These are phyloP conservation scores for Penicillium sp. DNA, from an alignment of 2,329 filamentous ascomycete species.

Conservation along the genomic window DNA sequence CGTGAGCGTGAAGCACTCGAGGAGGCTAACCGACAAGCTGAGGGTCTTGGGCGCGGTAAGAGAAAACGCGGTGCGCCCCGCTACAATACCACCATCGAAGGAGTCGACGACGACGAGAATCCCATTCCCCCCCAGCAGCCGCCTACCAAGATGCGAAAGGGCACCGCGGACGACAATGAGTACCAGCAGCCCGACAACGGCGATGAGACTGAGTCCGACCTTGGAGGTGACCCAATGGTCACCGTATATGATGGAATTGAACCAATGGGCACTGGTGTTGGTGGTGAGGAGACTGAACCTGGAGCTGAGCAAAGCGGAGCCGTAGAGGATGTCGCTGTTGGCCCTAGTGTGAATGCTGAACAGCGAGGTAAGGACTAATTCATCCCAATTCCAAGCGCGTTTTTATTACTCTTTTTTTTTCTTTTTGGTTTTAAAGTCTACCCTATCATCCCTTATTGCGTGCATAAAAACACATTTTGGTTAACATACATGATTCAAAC, in stretches of 20 bases:
- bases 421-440: neutral
- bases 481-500: conserved; percentile 6
- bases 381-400: neutral
- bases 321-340: neutral
- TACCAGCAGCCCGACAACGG: conserved; percentile 33
- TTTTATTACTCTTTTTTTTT: neutral
- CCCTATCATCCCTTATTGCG: neutral
- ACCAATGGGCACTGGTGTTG: too few relatives aligned
- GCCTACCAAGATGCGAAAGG: conserved; percentile 25
- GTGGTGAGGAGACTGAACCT: neutral
- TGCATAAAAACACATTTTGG: neutral
- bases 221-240: too few relatives aligned
- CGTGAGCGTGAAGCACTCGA: conserved; percentile 76
- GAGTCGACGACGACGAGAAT: conserved; percentile 11
- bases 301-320: neutral
- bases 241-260: too few relatives aligned
- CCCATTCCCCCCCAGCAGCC: conserved; percentile 12
- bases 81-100: conserved; percentile 18
- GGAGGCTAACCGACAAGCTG: conserved; percentile 65
- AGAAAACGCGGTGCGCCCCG: conserved; percentile 62
- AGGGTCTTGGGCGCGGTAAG: conserved; percentile 83
- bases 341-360: conserved; percentile 6
- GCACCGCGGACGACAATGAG: conserved; percentile 32
- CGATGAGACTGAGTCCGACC: conserved; percentile 20
- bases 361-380: conserved; percentile 22